Conservation (phyloP, 192 early-diverging fungal genomes). For the Coemansia sp. region DNA sequence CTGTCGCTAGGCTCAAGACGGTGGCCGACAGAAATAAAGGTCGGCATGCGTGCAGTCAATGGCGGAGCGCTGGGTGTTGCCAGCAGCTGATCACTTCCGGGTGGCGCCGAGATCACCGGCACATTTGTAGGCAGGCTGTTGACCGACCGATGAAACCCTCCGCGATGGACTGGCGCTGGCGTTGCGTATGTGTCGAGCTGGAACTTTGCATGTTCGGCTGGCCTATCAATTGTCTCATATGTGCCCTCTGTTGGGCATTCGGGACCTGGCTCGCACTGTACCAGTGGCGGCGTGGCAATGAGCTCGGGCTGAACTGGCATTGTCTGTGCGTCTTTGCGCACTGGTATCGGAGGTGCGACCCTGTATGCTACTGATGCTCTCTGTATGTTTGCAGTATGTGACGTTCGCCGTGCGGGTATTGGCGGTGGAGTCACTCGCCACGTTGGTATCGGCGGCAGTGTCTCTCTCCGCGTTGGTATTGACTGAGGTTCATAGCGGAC, state of each 20-base stretch:
- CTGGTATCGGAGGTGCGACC: not conserved
- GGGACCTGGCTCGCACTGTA: not conserved
- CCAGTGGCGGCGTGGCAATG: constrained; percentile 12
- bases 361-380: not conserved
- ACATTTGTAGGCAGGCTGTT: constrained; percentile 32
- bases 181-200: constrained; percentile 13
- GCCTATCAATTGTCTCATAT: constrained; percentile 5
- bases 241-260: constrained; percentile 13
- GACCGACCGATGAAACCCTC: constrained; percentile 22
- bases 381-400: not conserved
- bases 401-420: not conserved
- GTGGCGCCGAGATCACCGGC: constrained; percentile 28
- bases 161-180: constrained; percentile 16
- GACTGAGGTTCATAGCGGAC: too few species aligned
- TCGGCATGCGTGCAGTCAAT: constrained; percentile 20
- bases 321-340: not conserved
- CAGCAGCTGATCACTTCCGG: not conserved
- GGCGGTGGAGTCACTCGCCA: not conserved
- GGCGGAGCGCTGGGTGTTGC: constrained; percentile 37
- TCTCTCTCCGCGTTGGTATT: not conserved
- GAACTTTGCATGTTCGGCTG: constrained; percentile 1
- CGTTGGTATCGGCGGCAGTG: not conserved
- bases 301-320: not conserved
- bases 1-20: not conserved
- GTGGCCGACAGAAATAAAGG: constrained; percentile 26